Base-by-base conservation (phyloP, 345 rosid species). In the Psidium guajava region DNA sequence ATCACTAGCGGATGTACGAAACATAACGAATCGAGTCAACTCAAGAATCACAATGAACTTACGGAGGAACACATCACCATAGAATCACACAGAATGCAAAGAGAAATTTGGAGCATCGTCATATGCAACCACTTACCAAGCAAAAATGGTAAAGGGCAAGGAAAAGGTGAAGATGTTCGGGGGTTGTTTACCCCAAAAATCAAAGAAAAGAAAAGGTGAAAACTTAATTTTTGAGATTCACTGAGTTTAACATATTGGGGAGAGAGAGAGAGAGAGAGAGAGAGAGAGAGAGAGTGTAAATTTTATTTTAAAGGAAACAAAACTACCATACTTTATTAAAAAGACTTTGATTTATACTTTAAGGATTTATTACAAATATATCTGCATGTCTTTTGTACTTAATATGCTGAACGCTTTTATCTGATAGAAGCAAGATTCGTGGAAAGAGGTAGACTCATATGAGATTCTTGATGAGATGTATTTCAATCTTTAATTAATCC, bases 221-320 rank as follows among this genome's bases (percentile, higher is more conserved):
- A 82, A 16, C 83, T 55, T 86, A 82, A 61, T 84, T 25, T 81
- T 3, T 82, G 82, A 86, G 87, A 64, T 57, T 86, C 59, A 18
- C 51, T 2, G 44, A 5, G 82, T 20, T 75, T 47, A 64, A 64
- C 36, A 75, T 20, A 84, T 54, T 42, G 54, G 42, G 8, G 21
- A 64, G 74, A 27, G 42, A 36, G 42, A 61, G 52, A 18, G 32
- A 9, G 42, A 13, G 6, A 15, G 40, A 7, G 7, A 6, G 47
- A 44, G 61, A 24, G 21, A 8, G 1, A 28, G 40, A 51, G 22
- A 51, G 57, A 51, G 2, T 36, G 3, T 50, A 50, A 2, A 50
- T 50, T 50, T 50, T 13, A 50, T 50, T 50, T 50, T 50, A 14
- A 50, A 50, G 52, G 52, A 50, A 50, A 50, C 12, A 50, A 50